Conservation (phyloP, 2,329 filamentous ascomycete species). For the Gaeumannomyces tritici region DNA sequence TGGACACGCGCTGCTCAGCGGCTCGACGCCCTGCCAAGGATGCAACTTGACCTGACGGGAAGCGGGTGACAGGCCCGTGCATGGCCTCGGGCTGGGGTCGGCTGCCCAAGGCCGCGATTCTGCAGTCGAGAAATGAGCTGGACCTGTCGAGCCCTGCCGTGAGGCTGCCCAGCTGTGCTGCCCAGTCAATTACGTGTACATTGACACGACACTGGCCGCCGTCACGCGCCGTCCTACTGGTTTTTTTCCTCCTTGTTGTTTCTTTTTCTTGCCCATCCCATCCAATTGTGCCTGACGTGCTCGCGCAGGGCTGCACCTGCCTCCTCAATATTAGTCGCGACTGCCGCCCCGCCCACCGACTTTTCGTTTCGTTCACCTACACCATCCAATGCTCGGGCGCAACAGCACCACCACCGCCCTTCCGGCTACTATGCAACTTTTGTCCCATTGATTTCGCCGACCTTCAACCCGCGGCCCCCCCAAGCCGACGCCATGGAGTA, state of each 20-base stretch:
- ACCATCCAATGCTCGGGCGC: background rate
- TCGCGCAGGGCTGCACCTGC: background rate
- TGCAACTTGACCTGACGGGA: background rate
- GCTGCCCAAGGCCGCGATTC: background rate
- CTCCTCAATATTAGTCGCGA: background rate
- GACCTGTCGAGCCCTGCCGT: background rate
- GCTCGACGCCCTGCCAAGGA: background rate
- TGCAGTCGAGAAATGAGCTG: background rate
- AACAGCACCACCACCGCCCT: background rate
- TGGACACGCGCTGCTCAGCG: background rate
- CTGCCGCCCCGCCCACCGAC: background rate
- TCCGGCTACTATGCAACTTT: background rate
- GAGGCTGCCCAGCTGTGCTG: background rate
- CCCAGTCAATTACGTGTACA: background rate
- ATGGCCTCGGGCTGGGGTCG: background rate
- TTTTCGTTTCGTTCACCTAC: background rate
- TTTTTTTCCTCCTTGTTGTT: background rate
- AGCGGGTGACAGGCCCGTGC: background rate
- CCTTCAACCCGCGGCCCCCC: background rate
- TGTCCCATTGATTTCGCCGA: background rate
- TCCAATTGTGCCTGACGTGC: background rate
- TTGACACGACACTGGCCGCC: background rate
- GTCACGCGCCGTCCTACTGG: background rate
- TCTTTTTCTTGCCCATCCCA: background rate
- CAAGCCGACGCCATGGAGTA: background rate